Base-by-base conservation (phyloP, 2,329 filamentous ascomycete genomes). In the Colletotrichum sp. region DNA sequence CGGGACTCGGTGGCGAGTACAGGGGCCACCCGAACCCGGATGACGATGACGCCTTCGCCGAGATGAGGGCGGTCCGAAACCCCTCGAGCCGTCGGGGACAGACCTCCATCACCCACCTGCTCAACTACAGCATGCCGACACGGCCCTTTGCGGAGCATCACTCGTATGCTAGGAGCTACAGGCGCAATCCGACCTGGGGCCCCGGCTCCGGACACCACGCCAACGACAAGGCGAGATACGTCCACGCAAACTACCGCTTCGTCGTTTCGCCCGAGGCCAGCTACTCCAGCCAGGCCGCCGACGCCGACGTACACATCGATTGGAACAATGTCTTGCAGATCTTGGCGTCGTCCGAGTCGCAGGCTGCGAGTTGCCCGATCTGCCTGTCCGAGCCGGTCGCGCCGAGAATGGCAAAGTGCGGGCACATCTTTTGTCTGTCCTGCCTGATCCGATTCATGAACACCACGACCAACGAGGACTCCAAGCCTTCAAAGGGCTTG, bases 231-330 rank as follows among this genome's bases (percentile, higher is more conserved):
- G 94, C 96, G 74, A 93, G 94, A 89, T 96, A 90, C 73, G 90
- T 99, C 19, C 96, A 99, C 84, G 96, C 97, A 78, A 99, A 99
- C 84, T 99, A 99, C 83, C 94, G 97, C 72, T 99, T 99, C 83
- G 94, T 99, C 75, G 96, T 99, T 68, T 93, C 95, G 76, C 96
- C 97, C 5, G 90, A 92, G 72, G 93, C 92, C 74, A 91, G 93
- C 81, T 99, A 98, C 83, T 90, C 91, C 75, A 90, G 91, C 8
- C 96, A 98, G 82, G 94, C 95, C 28, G 90, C 91, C 61, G 95
- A 98, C 83, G 94, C 97, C 25, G 96, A 99, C 84, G 90, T 96
- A 64, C 94, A 97, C 80, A 86, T 99, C 70, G 95, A 98, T 80
- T 99, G 97, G 97, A 91, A 93, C 78, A 93, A 95, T 79, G 94